Percentiles rank a stretch among this genome's conserved stretches.
phyloP scores from a whole-genome alignment of 352 stramenopile genomes.

The Phytopythium vexans region DNA sequence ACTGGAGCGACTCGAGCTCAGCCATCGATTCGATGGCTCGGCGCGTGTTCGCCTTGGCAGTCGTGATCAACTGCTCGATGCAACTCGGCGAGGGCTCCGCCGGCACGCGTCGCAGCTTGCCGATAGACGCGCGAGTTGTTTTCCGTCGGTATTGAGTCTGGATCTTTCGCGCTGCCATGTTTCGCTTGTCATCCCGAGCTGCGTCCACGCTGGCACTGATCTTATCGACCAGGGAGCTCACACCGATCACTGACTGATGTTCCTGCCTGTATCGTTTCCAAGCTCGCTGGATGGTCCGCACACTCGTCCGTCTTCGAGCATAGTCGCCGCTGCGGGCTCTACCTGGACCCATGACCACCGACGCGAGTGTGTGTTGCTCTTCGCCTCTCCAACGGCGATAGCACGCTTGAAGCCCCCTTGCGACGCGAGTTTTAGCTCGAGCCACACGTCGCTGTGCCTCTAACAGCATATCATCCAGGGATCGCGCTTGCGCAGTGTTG shows the following conservation, averaged over 20 bases:
- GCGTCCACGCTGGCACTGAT: too few relatives aligned
- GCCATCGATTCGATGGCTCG: conserved; percentile 27
- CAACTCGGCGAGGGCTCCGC: conserved; percentile 20
- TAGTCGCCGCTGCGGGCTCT: conserved; percentile 7
- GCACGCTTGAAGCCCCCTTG: conserved; percentile 37
- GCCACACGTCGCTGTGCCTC: conserved; percentile 29
- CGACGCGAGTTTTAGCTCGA: conserved; percentile 30
- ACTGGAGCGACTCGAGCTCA: conserved; percentile 15
- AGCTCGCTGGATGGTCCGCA: conserved; percentile 32
- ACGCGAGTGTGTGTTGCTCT: conserved; percentile 4
- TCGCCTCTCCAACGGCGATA: conserved; percentile 23
- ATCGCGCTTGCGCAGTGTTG: conserved; percentile 2
- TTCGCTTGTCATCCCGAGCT: conserved; percentile 9
- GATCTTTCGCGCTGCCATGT: conserved; percentile 41
- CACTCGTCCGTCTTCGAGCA: conserved; percentile 8
- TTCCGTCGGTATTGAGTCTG: conserved; percentile 54
- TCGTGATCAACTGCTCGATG: conserved; percentile 24
- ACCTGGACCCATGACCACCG: conserved; percentile 11
- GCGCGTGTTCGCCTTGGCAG: conserved; percentile 16
- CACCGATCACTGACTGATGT: background rate
- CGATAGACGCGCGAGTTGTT: conserved; percentile 34
- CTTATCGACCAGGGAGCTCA: too few relatives aligned
- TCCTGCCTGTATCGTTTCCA: conserved; percentile 26
- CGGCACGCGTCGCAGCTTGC: conserved; percentile 23
- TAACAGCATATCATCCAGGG: conserved; percentile 32